phyloP scores from a whole-genome alignment of 1,284 basidiomycete genomes.

The Lentinus polychrous region DNA sequence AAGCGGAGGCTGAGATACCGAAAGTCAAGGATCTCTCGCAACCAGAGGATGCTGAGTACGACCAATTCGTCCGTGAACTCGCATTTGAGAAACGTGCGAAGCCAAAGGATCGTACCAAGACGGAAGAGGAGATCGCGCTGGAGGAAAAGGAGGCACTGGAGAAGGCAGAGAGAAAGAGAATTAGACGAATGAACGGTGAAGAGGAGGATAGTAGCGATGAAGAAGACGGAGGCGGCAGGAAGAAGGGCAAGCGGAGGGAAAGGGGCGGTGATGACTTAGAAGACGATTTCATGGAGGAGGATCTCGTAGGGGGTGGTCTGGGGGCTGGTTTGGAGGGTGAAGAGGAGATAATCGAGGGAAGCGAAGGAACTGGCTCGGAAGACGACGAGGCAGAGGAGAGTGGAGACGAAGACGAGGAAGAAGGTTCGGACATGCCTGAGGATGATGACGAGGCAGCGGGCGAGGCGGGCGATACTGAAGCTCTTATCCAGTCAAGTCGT shows the following conservation, averaged over 20 bases:
- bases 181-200: conserved; percentile 85
- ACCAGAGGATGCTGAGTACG: conserved; percentile 59
- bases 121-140: conserved; percentile 87
- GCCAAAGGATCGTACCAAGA: conserved; percentile 94
- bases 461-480: conserved; percentile 38
- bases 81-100: conserved; percentile 92
- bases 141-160: conserved; percentile 87
- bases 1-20: conserved; percentile 1
- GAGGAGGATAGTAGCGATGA: conserved; percentile 62
- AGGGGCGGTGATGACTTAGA: conserved; percentile 83
- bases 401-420: conserved; percentile 23
- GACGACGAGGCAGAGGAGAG: conserved; percentile 31
- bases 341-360: conserved; percentile 44
- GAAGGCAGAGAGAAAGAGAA: conserved; percentile 76
- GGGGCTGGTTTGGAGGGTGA: conserved; percentile 44
- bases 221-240: conserved; percentile 32
- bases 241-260: conserved; percentile 36
- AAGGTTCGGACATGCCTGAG: conserved; percentile 9
- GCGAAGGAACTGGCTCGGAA: conserved; percentile 40
- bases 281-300: conserved; percentile 75
- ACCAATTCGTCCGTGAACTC: conserved; percentile 87
- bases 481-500: conserved; percentile 16
- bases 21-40: neutral
- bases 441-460: conserved; percentile 25
- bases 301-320: conserved; percentile 32